Base-by-base conservation (phyloP, 208 protist genomes). In the Acanthamoeba quina region DNA sequence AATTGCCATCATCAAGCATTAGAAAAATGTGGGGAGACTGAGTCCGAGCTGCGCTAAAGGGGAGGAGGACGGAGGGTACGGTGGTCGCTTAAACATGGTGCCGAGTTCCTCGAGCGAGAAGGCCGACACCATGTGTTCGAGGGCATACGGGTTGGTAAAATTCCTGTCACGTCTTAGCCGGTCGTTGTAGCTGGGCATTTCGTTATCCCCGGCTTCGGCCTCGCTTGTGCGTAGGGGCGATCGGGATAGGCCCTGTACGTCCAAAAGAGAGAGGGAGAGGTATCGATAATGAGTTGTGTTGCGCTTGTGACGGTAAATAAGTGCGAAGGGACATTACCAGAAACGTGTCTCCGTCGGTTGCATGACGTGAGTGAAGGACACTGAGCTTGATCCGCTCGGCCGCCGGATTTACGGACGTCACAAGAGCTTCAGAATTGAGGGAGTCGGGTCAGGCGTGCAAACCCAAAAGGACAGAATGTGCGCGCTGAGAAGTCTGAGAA, bases 301-400 rank as follows among this genome's bases (percentile, higher is more conserved):
- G 15, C 1, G 68, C 31, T 10, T 10, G 5, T 76, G 29, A n/a
- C 70, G 34, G 5, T 9, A 47, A 13, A 29, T 24, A 4, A 15
- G 17, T 13, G 17, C 70, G 54, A 0, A 21, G 2, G 54, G n/a
- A 31, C 19, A 3, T 31, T 31, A 90, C 82, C 21, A 90, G 82
- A 41, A 90, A 70, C 1, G 41, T 66, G 29, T 90, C 82, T 13
- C 58, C 82, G 47, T 70, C 82, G 41, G 7, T 37, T 9, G 82
- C 58, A 29, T 68, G 58, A 11, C 82, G 44, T 29, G 82, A 31
- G 11, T 34, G 82, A n/a, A 90, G 54, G 13, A 66, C 10, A 52
- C 82, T 90, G 52, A 90, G 58, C 56, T 68, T 62, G 82, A 90
- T 90, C 21, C 82, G 82, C 29, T 90, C 82, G 19, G 82, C 26